Base-by-base conservation (phyloP, 495 filamentous ascomycete genomes). In the Achaetomiella virescens region DNA sequence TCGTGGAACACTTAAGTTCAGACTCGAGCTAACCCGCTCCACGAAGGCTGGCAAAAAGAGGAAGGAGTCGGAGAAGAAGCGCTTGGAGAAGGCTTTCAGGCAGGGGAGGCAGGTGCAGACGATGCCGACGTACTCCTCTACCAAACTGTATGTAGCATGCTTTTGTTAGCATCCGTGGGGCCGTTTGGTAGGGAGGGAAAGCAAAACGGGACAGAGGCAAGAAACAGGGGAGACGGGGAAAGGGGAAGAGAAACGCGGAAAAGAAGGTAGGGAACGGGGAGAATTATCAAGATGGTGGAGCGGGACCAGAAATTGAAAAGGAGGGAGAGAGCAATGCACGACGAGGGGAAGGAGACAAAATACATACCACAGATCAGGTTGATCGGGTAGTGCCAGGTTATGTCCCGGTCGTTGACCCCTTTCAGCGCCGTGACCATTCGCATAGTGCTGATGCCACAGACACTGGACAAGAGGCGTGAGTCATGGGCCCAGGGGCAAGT, bases 311-410 rank as follows among this genome's bases (percentile, higher is more conserved):
- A n/a, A n/a, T n/a, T n/a, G n/a, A n/a, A n/a, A n/a, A n/a, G n/a
- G n/a, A n/a, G n/a, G n/a, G n/a, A n/a, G n/a, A n/a, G n/a, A n/a
- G n/a, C n/a, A n/a, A n/a, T n/a, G n/a, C n/a, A n/a, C n/a, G n/a
- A n/a, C n/a, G n/a, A n/a, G n/a, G n/a, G n/a, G n/a, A n/a, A n/a
- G n/a, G n/a, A n/a, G n/a, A n/a, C n/a, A n/a, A n/a, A n/a, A 21
- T 18, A 62, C 64, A 1, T 54, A 67, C 67, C 59, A 62, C 63
- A 70, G 22, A 63, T 62, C 3, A 67, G 29, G 57, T 67, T 70
- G 14, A 15, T 15, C 12, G 58, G 52, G 47, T 61, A 67, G 35
- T 46, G 44, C 59, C 62, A 66, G 4, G 61, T 64, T 9, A 59
- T 48, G 33, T 70, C 65, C 10, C 35, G 48, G 24, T 59, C 38